Evolutionary conservation across 768 basidiomycete genomes (phyloP).

Genomic region (Tulasnella sp.): DNA sequence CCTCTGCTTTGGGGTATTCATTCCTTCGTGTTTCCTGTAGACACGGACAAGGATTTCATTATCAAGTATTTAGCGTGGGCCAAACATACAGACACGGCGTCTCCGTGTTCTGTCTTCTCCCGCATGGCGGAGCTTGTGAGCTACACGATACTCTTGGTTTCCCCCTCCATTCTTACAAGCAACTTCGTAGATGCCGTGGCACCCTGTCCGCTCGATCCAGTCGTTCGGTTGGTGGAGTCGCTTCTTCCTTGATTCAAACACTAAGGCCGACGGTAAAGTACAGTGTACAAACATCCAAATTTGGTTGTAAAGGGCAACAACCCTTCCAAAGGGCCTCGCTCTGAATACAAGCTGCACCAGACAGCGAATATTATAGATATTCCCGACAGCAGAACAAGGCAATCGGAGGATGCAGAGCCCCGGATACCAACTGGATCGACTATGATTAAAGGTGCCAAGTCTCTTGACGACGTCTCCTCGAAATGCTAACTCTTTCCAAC

Average conservation of each 20-base stretch:
- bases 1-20: neutral
- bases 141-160: no score
- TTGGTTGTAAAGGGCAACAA: neutral
- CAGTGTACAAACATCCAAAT: neutral
- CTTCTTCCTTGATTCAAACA: neutral
- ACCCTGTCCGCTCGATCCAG: neutral
- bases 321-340: neutral
- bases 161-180: neutral
- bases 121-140: neutral
- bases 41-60: neutral
- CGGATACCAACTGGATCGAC: neutral
- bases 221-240: neutral
- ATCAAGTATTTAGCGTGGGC: neutral
- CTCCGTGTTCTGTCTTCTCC: neutral
- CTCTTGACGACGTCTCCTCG: neutral
- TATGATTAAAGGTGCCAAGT: neutral
- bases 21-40: neutral
- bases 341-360: neutral
- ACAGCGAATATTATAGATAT: neutral
- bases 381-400: neutral
- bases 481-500: neutral
- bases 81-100: neutral
- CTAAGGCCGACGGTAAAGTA: neutral
- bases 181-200: neutral
- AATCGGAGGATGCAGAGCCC: neutral